Conservation (phyloP, 2,329 filamentous ascomycete genomes). For the Neofusicoccum cordaticola region DNA sequence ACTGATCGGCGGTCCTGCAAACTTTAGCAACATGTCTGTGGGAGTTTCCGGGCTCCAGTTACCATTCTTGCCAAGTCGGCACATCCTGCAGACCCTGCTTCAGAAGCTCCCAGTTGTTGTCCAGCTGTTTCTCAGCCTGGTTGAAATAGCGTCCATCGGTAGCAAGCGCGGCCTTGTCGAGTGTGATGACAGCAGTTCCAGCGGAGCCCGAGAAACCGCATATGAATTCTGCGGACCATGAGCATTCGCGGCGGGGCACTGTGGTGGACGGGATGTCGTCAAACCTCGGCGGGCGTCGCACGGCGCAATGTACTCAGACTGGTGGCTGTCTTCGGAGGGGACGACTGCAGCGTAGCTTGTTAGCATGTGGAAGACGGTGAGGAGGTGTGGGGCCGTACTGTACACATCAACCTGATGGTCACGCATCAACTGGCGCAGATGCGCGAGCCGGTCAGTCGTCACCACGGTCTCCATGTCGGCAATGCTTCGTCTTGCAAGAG, state of each 20-base stretch:
- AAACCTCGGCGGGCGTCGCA: slow-evolving; percentile 81
- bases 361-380: slow-evolving; percentile 26
- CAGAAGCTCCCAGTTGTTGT: slow-evolving; percentile 84
- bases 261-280: slow-evolving; percentile 19
- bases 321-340: slow-evolving; percentile 94
- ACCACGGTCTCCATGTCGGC: slow-evolving; percentile 74
- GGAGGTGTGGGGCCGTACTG: slow-evolving; percentile 53
- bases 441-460: slow-evolving; percentile 71
- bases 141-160: slow-evolving; percentile 99
- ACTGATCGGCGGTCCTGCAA: slow-evolving; percentile 68
- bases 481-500: slow-evolving; percentile 25
- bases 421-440: slow-evolving; percentile 82
- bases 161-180: slow-evolving; percentile 81
- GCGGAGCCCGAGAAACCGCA: slow-evolving; percentile 94
- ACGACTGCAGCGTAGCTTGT: slow-evolving; percentile 64
- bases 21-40: neutral
- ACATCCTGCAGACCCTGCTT: slow-evolving; percentile 94
- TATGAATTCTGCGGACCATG: slow-evolving; percentile 64
- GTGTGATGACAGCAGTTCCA: slow-evolving; percentile 84
- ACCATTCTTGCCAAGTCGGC: slow-evolving; percentile 97
- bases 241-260: slow-evolving; percentile 18
- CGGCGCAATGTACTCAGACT: slow-evolving; percentile 96
- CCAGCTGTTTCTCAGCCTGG: slow-evolving; percentile 86
- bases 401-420: slow-evolving; percentile 86
- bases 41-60: slow-evolving; percentile 26